phyloP scores from a whole-genome alignment of 495 filamentous ascomycete genomes.

The Lindgomyces ingoldianus region DNA sequence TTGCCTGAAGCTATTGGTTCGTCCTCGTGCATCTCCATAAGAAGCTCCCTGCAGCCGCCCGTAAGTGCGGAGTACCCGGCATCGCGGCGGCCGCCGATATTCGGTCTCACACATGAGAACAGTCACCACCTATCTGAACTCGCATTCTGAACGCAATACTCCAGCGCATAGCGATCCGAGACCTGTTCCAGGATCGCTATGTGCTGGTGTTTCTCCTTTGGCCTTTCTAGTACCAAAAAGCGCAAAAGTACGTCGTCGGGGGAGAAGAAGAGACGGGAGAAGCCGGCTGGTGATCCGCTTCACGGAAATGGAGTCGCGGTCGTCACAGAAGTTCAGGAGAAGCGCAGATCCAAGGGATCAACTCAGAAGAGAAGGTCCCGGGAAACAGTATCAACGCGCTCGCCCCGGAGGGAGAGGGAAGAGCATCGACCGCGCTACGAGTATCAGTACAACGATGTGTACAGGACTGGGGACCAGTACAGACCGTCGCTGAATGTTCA shows the following conservation, averaged over 20 bases:
- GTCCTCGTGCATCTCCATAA: conserved; percentile 22
- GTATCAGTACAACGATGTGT: conserved; percentile 10
- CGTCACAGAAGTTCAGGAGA: conserved; percentile 29
- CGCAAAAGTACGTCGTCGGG: conserved; percentile 32
- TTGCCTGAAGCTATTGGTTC: conserved; percentile 20
- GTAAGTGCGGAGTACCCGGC: conserved; percentile 18
- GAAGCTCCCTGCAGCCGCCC: conserved; percentile 17
- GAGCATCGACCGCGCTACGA: conserved; percentile 9
- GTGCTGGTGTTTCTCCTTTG: conserved; percentile 37
- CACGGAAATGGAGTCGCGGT: conserved; percentile 25
- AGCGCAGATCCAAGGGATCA: conserved; percentile 27
- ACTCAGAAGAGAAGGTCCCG: conserved; percentile 18
- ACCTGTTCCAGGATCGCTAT: conserved; percentile 31
- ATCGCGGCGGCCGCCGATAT: conserved; percentile 23
- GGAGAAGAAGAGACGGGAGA: conserved; percentile 33
- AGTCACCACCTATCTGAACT: conserved; percentile 22
- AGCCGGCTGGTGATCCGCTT: conserved; percentile 14
- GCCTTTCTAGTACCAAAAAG: conserved; percentile 25
- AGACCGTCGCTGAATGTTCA: conserved; percentile 27
- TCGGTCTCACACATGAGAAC: conserved; percentile 23
- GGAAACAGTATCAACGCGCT: conserved; percentile 12
- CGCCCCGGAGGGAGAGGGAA: conserved; percentile 20
- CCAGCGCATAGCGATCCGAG: conserved; percentile 26
- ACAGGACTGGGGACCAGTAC: conserved; percentile 22
- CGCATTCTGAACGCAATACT: conserved; percentile 10